phyloP scores from a whole-genome alignment of 2,329 filamentous ascomycete genomes.

The Bipolaris cookei region DNA sequence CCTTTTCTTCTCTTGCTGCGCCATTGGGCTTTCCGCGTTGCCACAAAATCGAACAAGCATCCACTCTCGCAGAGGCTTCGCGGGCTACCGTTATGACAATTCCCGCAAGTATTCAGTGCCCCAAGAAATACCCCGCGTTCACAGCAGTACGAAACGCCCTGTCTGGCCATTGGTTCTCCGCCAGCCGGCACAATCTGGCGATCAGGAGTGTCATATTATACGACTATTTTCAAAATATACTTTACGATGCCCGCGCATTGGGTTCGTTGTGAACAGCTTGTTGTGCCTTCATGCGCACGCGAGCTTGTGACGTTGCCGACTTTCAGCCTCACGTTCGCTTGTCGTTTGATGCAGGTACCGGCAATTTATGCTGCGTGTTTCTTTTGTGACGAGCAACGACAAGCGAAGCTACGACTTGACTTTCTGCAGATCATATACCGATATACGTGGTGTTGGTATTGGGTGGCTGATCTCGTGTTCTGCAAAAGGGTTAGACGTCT shows the following conservation, averaged over 20 bases:
- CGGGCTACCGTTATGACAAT: background rate
- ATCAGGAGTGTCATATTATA: no score
- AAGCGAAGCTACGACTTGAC: background rate
- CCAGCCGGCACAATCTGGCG: no score
- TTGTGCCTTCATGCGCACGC: background rate
- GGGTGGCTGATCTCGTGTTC: background rate
- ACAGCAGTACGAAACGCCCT: background rate
- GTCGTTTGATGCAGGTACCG: background rate
- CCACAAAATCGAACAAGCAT: background rate
- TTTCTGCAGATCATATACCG: background rate
- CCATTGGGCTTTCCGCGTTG: background rate
- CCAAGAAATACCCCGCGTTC: background rate
- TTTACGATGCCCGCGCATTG: no score
- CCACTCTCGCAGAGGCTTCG: background rate
- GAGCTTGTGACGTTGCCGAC: background rate
- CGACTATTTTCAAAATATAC: background rate
- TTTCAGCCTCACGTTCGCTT: background rate
- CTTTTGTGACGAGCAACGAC: background rate
- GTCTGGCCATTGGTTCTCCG: no score
- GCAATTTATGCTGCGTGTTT: background rate
- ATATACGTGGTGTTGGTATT: background rate
- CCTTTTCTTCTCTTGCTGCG: conserved; percentile 2
- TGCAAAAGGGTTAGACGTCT: background rate
- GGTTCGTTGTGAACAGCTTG: background rate
- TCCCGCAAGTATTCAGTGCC: background rate